Conservation (phyloP, 2,329 filamentous ascomycete genomes). For the Pyricularia pennisetigena region DNA sequence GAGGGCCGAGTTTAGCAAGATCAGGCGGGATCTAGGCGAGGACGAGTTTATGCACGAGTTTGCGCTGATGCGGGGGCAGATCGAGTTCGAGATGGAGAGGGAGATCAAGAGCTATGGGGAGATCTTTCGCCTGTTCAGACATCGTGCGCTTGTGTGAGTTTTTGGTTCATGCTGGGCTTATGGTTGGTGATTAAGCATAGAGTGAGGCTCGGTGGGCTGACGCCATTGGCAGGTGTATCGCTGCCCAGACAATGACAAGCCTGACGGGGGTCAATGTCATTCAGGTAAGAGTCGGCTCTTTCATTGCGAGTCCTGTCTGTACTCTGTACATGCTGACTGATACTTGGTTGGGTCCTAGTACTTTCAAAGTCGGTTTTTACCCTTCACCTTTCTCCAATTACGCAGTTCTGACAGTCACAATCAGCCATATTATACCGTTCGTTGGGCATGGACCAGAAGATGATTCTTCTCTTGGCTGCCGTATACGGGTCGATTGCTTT, state of each 20-base stretch:
- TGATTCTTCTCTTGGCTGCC: too few species aligned
- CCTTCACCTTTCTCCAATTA: too few species aligned
- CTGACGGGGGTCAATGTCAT: slow-evolving; percentile 49
- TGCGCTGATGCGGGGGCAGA: slow-evolving; percentile 40
- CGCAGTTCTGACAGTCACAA: too few species aligned
- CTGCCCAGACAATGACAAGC: slow-evolving; percentile 47
- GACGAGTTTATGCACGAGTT: slow-evolving; percentile 40
- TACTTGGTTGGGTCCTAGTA: too few species aligned
- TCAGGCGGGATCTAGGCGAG: slow-evolving; percentile 32
- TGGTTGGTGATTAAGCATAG: neutral
- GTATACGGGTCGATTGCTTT: too few species aligned
- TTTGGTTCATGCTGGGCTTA: slow-evolving; percentile 10
- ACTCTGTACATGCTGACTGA: too few species aligned
- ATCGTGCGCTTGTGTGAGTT: slow-evolving; percentile 34
- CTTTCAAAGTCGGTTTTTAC: too few species aligned
- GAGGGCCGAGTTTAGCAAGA: slow-evolving; percentile 33
- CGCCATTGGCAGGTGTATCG: slow-evolving; percentile 26
- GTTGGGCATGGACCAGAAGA: too few species aligned
- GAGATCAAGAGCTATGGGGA: slow-evolving; percentile 41
- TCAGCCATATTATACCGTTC: too few species aligned
- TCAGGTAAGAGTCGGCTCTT: slow-evolving; percentile 14
- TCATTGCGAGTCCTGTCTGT: too few species aligned
- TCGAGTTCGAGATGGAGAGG: slow-evolving; percentile 46
- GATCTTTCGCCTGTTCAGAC: slow-evolving; percentile 40
- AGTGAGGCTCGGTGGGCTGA: too few species aligned